Evolutionary conservation across 1,284 basidiomycete genomes (phyloP).

Genomic region (Boletus subluridellus): DNA sequence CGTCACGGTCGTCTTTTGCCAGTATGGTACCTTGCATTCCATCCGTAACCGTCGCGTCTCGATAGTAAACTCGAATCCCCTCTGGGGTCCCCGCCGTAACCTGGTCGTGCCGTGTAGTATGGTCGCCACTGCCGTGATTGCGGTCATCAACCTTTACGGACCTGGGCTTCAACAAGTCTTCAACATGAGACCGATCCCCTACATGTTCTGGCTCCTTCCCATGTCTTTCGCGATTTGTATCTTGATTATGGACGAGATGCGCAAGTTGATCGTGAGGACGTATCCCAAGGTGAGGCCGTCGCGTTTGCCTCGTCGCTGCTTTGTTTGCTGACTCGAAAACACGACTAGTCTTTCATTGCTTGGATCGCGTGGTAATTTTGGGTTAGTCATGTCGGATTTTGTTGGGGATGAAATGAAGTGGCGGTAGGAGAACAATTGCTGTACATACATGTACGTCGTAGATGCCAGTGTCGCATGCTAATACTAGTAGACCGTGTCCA

Average conservation of each 20-base stretch:
- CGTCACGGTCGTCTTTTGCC: slow-evolving; percentile 38
- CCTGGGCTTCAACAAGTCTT: slow-evolving; percentile 14
- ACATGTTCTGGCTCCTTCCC: slow-evolving; percentile 43
- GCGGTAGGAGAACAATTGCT: no score
- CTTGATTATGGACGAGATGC: slow-evolving; percentile 38
- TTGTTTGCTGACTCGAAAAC: neutral
- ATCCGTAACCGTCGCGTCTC: slow-evolving; percentile 35
- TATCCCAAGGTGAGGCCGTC: slow-evolving; percentile 37
- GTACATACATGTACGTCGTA: no score
- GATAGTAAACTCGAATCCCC: slow-evolving; percentile 34
- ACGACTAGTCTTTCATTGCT: slow-evolving; percentile 27
- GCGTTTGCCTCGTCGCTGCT: neutral
- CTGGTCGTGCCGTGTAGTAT: slow-evolving; percentile 36
- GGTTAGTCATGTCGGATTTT: neutral
- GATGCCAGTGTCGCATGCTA: no score
- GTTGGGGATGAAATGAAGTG: no score
- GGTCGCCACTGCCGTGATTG: slow-evolving; percentile 35
- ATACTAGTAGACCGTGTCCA: no score
- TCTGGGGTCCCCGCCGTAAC: slow-evolving; percentile 39
- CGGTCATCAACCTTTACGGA: slow-evolving; percentile 36
- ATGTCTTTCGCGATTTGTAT: slow-evolving; percentile 40
- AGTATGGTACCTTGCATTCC: slow-evolving; percentile 34
- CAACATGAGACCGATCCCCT: slow-evolving; percentile 38
- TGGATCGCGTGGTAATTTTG: slow-evolving; percentile 30
- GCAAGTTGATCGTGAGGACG: slow-evolving; percentile 41